Evolutionary conservation across 495 filamentous ascomycete genomes (phyloP).

Genomic region (Podospora pseudopauciseta): DNA sequence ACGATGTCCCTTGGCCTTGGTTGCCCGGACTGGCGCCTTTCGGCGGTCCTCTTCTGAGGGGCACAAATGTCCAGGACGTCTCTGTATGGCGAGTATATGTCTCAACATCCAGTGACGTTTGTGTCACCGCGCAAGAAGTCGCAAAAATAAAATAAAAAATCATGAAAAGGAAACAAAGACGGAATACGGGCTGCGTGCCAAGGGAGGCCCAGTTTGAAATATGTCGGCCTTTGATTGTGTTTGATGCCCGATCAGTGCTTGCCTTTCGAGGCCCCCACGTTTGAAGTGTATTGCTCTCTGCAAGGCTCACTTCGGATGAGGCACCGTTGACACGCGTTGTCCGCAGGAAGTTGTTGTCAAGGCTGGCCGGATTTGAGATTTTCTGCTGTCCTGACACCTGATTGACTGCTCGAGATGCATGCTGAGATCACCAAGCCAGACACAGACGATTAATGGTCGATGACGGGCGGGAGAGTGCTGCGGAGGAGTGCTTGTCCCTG

Average conservation of each 20-base stretch:
- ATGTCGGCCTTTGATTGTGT: not conserved
- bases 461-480: not conserved
- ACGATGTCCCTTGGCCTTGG: not conserved
- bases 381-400: not conserved
- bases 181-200: not conserved
- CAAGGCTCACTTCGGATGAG: not conserved
- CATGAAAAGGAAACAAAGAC: not conserved
- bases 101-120: not conserved
- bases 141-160: too few relatives aligned
- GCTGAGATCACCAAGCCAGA: not conserved
- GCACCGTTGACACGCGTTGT: not conserved
- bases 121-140: too few relatives aligned
- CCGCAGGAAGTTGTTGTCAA: not conserved
- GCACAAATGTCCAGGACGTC: not conserved
- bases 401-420: not conserved
- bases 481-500: not conserved
- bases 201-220: not conserved
- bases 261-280: not conserved
- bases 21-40: not conserved
- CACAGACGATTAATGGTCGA: not conserved
- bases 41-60: not conserved
- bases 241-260: not conserved
- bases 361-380: not conserved
- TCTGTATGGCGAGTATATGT: not conserved
- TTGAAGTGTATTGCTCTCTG: not conserved